A percentile compares a stretch with the other conserved stretches of the same genome.
Conservation (phyloP, 192 early-diverging fungal genomes). For the Coemansia javaensis region DNA sequence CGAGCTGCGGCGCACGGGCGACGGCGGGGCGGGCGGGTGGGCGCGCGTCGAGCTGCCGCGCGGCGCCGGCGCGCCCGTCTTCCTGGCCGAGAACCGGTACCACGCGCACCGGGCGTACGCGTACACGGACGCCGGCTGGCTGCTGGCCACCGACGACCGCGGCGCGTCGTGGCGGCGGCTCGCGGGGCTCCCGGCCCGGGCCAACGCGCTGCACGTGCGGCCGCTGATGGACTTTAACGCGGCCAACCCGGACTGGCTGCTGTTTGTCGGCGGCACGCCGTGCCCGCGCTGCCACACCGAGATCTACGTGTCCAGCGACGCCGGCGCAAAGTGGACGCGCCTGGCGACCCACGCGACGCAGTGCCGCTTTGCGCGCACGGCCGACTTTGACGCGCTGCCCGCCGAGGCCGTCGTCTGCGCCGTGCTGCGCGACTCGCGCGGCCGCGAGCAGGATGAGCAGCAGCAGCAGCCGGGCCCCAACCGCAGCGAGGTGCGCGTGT, state of each 20-base stretch:
- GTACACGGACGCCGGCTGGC: slow-evolving; percentile 46
- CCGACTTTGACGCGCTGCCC: slow-evolving; percentile 56
- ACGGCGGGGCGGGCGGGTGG: slow-evolving; percentile 82
- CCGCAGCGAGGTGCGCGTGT: slow-evolving; percentile 64
- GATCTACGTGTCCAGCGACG: slow-evolving; percentile 66
- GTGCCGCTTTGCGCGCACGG: slow-evolving; percentile 72
- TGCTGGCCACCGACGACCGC: slow-evolving; percentile 57
- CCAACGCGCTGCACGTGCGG: slow-evolving; percentile 61
- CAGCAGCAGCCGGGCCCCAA: slow-evolving; percentile 40
- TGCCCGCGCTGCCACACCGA: slow-evolving; percentile 62
- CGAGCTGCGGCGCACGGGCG: slow-evolving; percentile 61
- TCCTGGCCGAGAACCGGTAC: slow-evolving; percentile 68
- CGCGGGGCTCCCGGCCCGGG: slow-evolving; percentile 50
- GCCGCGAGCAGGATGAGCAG: slow-evolving; percentile 51
- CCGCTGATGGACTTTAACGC: slow-evolving; percentile 88
- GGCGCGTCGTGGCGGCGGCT: slow-evolving; percentile 53
- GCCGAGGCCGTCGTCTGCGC: slow-evolving; percentile 75
- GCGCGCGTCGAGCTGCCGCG: slow-evolving; percentile 26
- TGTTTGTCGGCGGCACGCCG: slow-evolving; percentile 66
- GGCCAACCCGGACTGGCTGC: slow-evolving; percentile 76
- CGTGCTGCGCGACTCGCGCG: slow-evolving; percentile 55
- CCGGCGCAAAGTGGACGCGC: slow-evolving; percentile 66
- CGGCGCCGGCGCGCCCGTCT: slow-evolving; percentile 40
- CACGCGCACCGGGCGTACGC: slow-evolving; percentile 63
- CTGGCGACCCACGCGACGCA: slow-evolving; percentile 80